Percentiles rank a stretch among this genome's conserved stretches.
These are phyloP conservation scores for Dissophora ornata DNA, from an alignment of 192 early-diverging fungal species.

Conservation along the genomic window DNA sequence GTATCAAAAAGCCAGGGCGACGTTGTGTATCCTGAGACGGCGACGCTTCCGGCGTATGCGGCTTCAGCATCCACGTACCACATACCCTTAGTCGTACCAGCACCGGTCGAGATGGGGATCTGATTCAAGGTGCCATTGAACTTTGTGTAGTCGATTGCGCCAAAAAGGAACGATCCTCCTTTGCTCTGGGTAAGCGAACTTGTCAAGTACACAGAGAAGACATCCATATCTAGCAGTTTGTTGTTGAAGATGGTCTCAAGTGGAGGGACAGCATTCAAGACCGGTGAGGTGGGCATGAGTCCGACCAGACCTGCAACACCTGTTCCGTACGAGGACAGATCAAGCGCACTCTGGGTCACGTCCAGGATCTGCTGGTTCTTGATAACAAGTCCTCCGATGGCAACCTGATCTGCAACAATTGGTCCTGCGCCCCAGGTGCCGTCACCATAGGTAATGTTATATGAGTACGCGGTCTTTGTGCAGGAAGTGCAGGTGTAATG, in stretches of 20 bases:
- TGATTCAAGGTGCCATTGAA: constrained; percentile 28
- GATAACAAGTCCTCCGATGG: constrained; percentile 46
- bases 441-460: constrained; percentile 55
- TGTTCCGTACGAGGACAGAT: constrained; percentile 32
- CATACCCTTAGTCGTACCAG: constrained; percentile 30
- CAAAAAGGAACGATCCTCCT: constrained; percentile 49
- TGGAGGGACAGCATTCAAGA: constrained; percentile 40
- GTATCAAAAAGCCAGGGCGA: constrained; percentile 52
- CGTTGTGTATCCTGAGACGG: constrained; percentile 33
- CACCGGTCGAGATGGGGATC: constrained; percentile 19
- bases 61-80: constrained; percentile 40
- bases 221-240: constrained; percentile 44
- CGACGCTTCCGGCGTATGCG: constrained; percentile 6
- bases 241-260: constrained; percentile 33
- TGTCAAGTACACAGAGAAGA: constrained; percentile 44
- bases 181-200: constrained; percentile 9
- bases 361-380: constrained; percentile 50
- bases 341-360: constrained; percentile 38
- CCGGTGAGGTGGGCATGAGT: constrained; percentile 46
- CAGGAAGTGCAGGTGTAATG: constrained; percentile 48
- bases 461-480: constrained; percentile 45
- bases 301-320: constrained; percentile 42
- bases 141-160: constrained; percentile 45
- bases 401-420: constrained; percentile 38
- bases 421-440: constrained; percentile 53